Percentiles rank a stretch among this genome's conserved stretches.
These are phyloP conservation scores for Backusella parvicylindrica DNA, from an alignment of 192 early-diverging fungal genomes.

Conservation along the genomic window DNA sequence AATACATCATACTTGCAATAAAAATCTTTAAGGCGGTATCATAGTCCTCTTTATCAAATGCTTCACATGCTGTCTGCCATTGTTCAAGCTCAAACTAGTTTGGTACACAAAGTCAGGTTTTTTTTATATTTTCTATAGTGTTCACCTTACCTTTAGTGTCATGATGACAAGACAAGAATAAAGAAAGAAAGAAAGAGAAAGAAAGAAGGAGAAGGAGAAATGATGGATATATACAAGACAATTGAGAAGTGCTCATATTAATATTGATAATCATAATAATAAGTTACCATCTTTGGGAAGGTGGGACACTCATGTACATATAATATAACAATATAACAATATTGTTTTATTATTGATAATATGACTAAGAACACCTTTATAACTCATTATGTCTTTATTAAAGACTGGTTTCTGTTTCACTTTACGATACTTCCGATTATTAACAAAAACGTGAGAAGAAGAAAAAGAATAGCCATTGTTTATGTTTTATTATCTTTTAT, in stretches of 20 bases:
- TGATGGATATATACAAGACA: neutral
- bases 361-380: too few relatives aligned
- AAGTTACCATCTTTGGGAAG: neutral
- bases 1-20: constrained; percentile 44
- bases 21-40: constrained; percentile 65
- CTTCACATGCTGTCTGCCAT: constrained; percentile 72
- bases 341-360: too few relatives aligned
- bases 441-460: neutral
- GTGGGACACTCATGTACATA: too few relatives aligned
- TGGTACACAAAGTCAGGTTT: neutral
- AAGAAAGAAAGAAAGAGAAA: neutral
- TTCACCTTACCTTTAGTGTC: neutral
- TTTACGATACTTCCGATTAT: too few relatives aligned
- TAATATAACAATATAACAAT: too few relatives aligned
- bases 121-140: neutral
- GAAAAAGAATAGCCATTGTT: too few relatives aligned
- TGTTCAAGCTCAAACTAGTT: constrained; percentile 72
- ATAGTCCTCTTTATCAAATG: constrained; percentile 72
- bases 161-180: neutral
- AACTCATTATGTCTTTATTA: neutral
- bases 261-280: too few relatives aligned
- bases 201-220: neutral
- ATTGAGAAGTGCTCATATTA: too few relatives aligned
- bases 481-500: too few relatives aligned
- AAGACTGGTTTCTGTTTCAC: too few relatives aligned